These are phyloP conservation scores for Penicillium sp. DNA, from an alignment of 2,329 filamentous ascomycete genomes.

Conservation along the genomic window DNA sequence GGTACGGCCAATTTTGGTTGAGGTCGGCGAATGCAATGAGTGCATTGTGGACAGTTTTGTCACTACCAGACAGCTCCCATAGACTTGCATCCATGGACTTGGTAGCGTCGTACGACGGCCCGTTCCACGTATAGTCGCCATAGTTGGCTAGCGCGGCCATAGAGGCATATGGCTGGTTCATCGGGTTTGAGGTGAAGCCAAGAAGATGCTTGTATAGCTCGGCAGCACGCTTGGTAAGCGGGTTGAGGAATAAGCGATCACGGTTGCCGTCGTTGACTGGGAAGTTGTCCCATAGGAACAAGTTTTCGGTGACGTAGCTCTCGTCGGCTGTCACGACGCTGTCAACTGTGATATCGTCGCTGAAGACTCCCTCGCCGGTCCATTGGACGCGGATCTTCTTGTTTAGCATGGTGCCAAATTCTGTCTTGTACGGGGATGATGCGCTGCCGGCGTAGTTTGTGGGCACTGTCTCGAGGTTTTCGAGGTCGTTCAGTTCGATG, in stretches of 20 bases:
- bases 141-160: neutral
- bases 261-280: slow-evolving; percentile 25
- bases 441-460: neutral
- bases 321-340: slow-evolving; percentile 3
- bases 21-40: neutral
- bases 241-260: slow-evolving; percentile 25
- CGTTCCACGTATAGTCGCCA: neutral
- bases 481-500: neutral
- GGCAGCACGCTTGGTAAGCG: slow-evolving; percentile 18
- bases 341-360: slow-evolving; percentile 16
- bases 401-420: slow-evolving; percentile 21
- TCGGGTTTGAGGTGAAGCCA: slow-evolving; percentile 24
- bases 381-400: slow-evolving; percentile 27
- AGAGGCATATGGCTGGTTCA: slow-evolving; percentile 15
- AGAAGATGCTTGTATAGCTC: slow-evolving; percentile 21
- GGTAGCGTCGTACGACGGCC: neutral
- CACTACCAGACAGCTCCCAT: neutral
- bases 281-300: slow-evolving; percentile 27
- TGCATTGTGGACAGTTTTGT: neutral
- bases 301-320: slow-evolving; percentile 23
- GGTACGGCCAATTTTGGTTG: slow-evolving; percentile 1
- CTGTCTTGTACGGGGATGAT: neutral
- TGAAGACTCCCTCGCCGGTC: slow-evolving; percentile 27
- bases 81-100: neutral
- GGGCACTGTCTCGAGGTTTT: neutral